A percentile compares a stretch with the other conserved stretches of the same genome.
phyloP scores from a whole-genome alignment of 257 asterid species.

The Sherardia arvensis region DNA sequence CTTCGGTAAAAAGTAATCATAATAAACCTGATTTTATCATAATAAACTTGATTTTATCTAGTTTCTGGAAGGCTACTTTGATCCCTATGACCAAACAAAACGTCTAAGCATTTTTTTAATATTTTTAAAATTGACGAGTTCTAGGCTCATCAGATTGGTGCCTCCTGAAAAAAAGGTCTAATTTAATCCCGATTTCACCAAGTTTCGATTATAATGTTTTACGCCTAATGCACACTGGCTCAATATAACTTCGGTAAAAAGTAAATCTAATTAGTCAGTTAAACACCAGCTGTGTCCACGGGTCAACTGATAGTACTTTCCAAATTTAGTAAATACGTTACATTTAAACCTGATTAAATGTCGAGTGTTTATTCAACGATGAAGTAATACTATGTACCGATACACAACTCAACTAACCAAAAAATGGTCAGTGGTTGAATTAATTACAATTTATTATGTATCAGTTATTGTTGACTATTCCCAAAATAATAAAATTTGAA shows the following conservation, averaged over 20 bases:
- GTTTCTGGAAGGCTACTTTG: neutral
- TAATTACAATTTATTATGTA: no score
- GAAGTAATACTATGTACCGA: neutral
- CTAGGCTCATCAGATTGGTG: neutral
- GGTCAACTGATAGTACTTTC: neutral
- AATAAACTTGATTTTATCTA: no score
- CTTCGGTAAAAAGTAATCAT: neutral
- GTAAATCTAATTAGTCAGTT: neutral
- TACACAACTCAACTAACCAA: neutral
- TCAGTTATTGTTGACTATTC: neutral
- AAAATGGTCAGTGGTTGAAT: neutral
- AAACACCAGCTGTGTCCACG: neutral
- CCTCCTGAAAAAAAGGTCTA: neutral
- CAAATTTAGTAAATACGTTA: neutral
- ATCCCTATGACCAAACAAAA: neutral
- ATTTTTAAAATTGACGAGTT: neutral
- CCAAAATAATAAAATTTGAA: neutral
- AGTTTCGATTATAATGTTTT: neutral
- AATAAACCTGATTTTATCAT: no score
- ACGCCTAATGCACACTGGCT: neutral
- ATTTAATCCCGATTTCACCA: neutral
- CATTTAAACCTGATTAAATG: neutral
- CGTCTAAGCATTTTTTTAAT: neutral
- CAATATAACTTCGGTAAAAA: neutral
- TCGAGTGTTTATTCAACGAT: neutral